A percentile compares a stretch with the other conserved stretches of the same genome.
Conservation (phyloP, 2,329 filamentous ascomycete species). For the Epichloe sylvatica region DNA sequence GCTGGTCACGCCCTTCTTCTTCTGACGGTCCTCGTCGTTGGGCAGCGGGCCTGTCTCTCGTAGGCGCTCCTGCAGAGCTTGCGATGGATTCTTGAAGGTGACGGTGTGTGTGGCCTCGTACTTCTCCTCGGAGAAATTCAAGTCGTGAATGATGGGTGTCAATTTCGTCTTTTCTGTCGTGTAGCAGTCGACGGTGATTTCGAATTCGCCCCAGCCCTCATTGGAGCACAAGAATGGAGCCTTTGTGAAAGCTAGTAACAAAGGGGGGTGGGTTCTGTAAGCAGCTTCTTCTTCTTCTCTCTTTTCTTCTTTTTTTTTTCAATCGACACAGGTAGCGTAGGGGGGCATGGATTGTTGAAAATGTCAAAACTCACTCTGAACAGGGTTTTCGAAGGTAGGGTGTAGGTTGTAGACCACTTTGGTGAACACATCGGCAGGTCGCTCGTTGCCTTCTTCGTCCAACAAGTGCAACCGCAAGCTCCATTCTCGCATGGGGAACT, state of each 20-base stretch:
- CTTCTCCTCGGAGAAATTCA: slow-evolving; percentile 71
- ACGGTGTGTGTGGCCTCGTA: slow-evolving; percentile 77
- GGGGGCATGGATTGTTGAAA: background rate
- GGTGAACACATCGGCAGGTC: slow-evolving; percentile 72
- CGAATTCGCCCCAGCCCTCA: slow-evolving; percentile 97
- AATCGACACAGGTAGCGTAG: too few species aligned
- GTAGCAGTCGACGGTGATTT: slow-evolving; percentile 75
- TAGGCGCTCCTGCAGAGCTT: slow-evolving; percentile 64
- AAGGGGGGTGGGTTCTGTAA: background rate
- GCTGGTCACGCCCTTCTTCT: slow-evolving; percentile 48
- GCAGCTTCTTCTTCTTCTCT: background rate
- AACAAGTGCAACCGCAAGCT: slow-evolving; percentile 73
- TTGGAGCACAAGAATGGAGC: slow-evolving; percentile 83
- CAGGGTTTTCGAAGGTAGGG: slow-evolving; percentile 78
- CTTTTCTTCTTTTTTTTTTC: background rate
- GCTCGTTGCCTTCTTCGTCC: slow-evolving; percentile 74
- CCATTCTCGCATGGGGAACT: slow-evolving; percentile 89
- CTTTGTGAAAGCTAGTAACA: slow-evolving; percentile 53
- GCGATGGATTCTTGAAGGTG: slow-evolving; percentile 84
- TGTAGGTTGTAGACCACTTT: slow-evolving; percentile 90
- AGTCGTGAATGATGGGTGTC: slow-evolving; percentile 60
- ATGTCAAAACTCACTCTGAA: slow-evolving; percentile 53
- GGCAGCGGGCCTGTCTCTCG: slow-evolving; percentile 78
- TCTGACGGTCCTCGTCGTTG: slow-evolving; percentile 48
- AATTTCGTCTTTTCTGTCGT: slow-evolving; percentile 80